Percentiles rank a stretch among this genome's conserved stretches.
phyloP scores from a whole-genome alignment of 257 asterid genomes.

The Cordia subcordata region DNA sequence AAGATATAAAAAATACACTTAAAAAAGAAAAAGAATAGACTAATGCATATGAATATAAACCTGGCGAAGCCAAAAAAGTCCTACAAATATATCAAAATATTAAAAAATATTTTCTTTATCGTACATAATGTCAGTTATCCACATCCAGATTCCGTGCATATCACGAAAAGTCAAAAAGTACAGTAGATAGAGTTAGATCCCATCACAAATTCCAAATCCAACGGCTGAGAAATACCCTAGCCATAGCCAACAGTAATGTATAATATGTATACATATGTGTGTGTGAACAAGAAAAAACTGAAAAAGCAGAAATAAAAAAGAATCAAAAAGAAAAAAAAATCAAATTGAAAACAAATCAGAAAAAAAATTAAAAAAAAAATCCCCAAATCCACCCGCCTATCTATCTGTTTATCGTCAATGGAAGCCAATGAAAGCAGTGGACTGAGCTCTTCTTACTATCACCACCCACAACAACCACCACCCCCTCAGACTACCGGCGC shows the following conservation, averaged over 20 bases:
- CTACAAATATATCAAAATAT: too few species aligned
- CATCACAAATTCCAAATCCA: constrained; percentile 7
- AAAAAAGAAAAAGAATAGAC: too few species aligned
- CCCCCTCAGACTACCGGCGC: not conserved
- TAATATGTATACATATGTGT: not conserved
- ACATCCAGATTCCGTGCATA: not conserved
- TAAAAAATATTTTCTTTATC: too few species aligned
- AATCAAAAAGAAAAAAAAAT: not conserved
- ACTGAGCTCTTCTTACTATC: constrained; percentile 43
- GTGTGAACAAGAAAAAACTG: constrained; percentile 5
- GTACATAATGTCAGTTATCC: not conserved
- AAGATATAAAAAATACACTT: too few species aligned
- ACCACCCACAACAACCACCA: constrained; percentile 28
- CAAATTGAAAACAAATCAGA: not conserved
- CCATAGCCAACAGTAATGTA: not conserved
- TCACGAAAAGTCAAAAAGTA: not conserved
- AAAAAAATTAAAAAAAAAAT: constrained; percentile 17
- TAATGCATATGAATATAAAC: too few species aligned
- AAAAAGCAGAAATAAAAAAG: not conserved
- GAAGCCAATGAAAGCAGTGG: constrained; percentile 53
- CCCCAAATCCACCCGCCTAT: constrained; percentile 23
- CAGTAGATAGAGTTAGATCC: not conserved
- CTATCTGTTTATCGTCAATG: constrained; percentile 29
- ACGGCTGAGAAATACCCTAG: constrained; percentile 6
- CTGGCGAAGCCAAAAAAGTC: too few species aligned